Evolutionary conservation across 192 early-diverging fungal species (phyloP).

Genomic region (Bifiguratus adelaidae): DNA sequence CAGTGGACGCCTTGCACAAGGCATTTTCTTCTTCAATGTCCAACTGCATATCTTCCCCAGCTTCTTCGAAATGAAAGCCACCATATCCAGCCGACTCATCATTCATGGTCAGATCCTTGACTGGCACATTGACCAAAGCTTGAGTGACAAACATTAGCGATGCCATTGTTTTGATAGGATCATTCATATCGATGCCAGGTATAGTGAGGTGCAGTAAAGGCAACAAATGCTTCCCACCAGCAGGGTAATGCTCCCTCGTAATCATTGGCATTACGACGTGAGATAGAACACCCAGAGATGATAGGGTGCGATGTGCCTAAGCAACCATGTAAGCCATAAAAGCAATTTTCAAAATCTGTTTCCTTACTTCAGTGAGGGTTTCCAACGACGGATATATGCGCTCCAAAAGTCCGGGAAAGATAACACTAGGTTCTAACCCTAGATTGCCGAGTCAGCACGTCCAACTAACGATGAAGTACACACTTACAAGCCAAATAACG

Average conservation of each 20-base stretch:
- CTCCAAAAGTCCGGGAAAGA: slow-evolving; percentile 76
- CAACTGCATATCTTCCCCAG: slow-evolving; percentile 22
- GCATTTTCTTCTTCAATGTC: slow-evolving; percentile 61
- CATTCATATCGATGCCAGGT: slow-evolving; percentile 92
- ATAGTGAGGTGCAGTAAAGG: slow-evolving; percentile 69
- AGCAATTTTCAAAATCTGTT: neutral
- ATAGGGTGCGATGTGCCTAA: slow-evolving; percentile 82
- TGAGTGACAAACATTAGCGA: slow-evolving; percentile 61
- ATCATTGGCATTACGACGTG: slow-evolving; percentile 62
- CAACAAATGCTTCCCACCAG: slow-evolving; percentile 73
- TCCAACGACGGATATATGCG: slow-evolving; percentile 82
- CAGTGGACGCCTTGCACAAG: slow-evolving; percentile 55
- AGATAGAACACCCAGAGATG: slow-evolving; percentile 66
- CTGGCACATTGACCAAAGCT: slow-evolving; percentile 49
- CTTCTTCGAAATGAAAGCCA: slow-evolving; percentile 31
- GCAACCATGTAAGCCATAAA: too few species aligned
- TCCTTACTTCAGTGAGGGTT: slow-evolving; percentile 54
- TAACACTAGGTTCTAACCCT: slow-evolving; percentile 60
- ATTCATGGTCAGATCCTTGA: slow-evolving; percentile 43
- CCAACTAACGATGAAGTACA: neutral
- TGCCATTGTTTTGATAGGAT: slow-evolving; percentile 68
- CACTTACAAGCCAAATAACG: slow-evolving; percentile 55
- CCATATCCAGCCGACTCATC: neutral
- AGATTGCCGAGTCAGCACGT: slow-evolving; percentile 9
- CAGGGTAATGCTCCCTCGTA: slow-evolving; percentile 63